Conservation (phyloP, 2,329 filamentous ascomycete species). For the Pseudogymnoascus destructans region DNA sequence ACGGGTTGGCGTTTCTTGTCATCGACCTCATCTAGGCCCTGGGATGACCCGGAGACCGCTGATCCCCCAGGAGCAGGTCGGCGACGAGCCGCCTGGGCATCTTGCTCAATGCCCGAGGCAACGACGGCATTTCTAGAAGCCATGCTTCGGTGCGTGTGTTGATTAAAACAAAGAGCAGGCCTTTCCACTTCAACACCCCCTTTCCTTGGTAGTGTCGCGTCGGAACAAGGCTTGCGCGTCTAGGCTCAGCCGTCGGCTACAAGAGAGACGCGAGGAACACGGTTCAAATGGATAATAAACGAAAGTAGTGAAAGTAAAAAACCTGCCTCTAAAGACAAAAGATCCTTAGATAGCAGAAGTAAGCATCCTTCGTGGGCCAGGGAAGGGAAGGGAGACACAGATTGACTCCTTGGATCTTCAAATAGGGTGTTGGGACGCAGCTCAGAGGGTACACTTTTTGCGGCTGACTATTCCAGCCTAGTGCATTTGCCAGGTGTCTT, state of each 20-base stretch:
- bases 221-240: conserved; percentile 1
- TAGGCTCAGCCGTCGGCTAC: conserved; percentile 3
- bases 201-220: background rate
- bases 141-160: conserved; percentile 18
- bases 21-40: conserved; percentile 32
- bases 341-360: background rate
- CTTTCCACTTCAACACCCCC: background rate
- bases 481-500: conserved; percentile 10
- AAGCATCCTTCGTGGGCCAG: background rate
- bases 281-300: conserved; percentile 3
- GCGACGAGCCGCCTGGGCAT: conserved; percentile 42
- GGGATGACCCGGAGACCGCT: conserved; percentile 27
- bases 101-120: conserved; percentile 45
- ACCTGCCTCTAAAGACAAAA: background rate
- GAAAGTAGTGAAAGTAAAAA: background rate
- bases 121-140: conserved; percentile 36
- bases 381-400: background rate
- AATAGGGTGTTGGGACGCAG: conserved; percentile 3
- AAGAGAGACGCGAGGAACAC: background rate
- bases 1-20: conserved; percentile 47
- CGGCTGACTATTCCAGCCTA: conserved; percentile 7
- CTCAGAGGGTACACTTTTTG: conserved; percentile 9
- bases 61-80: conserved; percentile 36
- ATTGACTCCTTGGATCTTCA: background rate
- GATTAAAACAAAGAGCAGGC: background rate